These are phyloP conservation scores for Saccharomyces hybrid DNA, from an alignment of 1,139 yeast genomes.

Conservation along the genomic window DNA sequence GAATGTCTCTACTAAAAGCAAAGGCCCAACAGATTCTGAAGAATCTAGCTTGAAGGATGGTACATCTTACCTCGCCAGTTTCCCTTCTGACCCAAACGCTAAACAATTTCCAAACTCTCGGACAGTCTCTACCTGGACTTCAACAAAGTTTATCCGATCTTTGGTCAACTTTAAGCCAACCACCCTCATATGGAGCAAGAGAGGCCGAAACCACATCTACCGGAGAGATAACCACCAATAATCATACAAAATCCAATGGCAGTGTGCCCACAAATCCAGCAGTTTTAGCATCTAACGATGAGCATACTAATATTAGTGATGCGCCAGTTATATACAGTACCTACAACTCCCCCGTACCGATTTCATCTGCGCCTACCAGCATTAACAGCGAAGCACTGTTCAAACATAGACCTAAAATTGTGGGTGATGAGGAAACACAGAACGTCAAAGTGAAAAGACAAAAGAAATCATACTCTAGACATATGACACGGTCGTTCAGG, in stretches of 20 bases:
- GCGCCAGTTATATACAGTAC: not conserved
- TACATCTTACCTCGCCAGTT: not conserved
- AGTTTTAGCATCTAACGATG: not conserved
- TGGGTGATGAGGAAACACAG: not conserved
- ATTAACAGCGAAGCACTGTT: not conserved
- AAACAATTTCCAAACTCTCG: not conserved
- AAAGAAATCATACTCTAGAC: conserved; percentile 13
- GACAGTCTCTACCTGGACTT: conserved; percentile 4
- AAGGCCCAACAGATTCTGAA: not conserved
- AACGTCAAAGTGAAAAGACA: conserved; percentile 23
- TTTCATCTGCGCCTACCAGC: not conserved
- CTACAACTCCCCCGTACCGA: not conserved
- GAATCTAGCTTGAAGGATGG: not conserved
- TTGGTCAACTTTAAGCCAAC: conserved; percentile 5
- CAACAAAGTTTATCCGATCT: conserved; percentile 7
- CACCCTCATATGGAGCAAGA: not conserved
- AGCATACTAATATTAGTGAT: not conserved
- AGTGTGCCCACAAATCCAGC: not conserved
- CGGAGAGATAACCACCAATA: not conserved
- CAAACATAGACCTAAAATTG: not conserved
- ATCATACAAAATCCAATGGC: not conserved
- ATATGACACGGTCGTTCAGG: conserved; percentile 19
- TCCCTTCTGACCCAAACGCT: not conserved
- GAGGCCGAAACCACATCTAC: not conserved
- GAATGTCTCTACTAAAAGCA: not conserved